Conservation (phyloP, 352 stramenopile genomes). For the Elongisporangium anandrum region DNA sequence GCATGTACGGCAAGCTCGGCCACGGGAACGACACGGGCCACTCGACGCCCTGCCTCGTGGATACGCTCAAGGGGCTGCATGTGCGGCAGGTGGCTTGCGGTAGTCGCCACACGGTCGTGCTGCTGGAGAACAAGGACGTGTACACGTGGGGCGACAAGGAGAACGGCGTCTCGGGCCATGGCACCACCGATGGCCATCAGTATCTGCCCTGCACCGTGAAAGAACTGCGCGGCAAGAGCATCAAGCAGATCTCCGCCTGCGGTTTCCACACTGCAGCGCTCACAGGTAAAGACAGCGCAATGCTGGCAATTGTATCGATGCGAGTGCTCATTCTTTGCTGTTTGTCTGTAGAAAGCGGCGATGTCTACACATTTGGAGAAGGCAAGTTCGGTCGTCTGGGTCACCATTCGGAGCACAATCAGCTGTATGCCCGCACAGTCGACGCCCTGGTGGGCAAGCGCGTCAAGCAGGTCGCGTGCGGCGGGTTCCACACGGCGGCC, state of each 20-base stretch:
- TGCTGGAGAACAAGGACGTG: constrained; percentile 86
- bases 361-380: constrained; percentile 93
- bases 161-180: constrained; percentile 94
- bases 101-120: constrained; percentile 91
- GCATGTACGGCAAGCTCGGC: constrained; percentile 94
- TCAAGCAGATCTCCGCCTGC: constrained; percentile 88
- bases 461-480: constrained; percentile 85
- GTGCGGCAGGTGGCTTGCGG: constrained; percentile 94
- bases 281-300: constrained; percentile 25
- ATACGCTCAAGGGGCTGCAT: constrained; percentile 88
- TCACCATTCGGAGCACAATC: constrained; percentile 82
- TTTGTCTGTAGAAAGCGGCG: constrained; percentile 54
- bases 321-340: constrained; percentile 2
- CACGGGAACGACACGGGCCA: constrained; percentile 93
- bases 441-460: constrained; percentile 66
- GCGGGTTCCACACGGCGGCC: constrained; percentile 84
- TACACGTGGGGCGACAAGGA: constrained; percentile 96
- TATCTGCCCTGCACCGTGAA: constrained; percentile 91
- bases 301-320: not conserved
- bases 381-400: constrained; percentile 88
- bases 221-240: constrained; percentile 77
- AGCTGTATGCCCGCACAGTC: constrained; percentile 68
- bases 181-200: constrained; percentile 94
- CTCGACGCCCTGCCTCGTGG: constrained; percentile 91
- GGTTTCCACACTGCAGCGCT: constrained; percentile 84